Evolutionary conservation across 2,329 filamentous ascomycete genomes (phyloP).

Genomic region (Cercospora sp.): DNA sequence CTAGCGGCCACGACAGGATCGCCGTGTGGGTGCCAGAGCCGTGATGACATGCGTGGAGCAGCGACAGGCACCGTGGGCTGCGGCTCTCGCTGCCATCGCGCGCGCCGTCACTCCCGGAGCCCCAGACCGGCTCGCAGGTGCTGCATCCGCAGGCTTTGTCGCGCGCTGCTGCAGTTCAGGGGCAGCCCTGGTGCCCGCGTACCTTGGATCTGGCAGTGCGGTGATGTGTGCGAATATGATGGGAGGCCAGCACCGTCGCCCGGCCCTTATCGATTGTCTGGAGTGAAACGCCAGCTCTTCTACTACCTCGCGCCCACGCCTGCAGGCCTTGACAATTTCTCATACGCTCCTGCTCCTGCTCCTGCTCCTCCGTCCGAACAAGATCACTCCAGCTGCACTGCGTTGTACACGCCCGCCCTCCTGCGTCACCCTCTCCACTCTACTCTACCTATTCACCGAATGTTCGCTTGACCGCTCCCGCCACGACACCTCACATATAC

Average conservation of each 20-base stretch:
- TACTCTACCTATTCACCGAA: conserved; percentile 17
- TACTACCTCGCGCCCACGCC: background rate
- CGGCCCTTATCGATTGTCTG: conserved; percentile 16
- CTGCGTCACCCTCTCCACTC: conserved; percentile 18
- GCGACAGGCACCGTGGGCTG: background rate
- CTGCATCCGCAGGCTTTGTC: conserved; percentile 21
- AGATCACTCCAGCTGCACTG: background rate
- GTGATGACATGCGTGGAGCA: conserved; percentile 19
- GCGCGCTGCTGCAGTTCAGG: conserved; percentile 9
- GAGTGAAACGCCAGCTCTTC: conserved; percentile 9
- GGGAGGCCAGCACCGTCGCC: background rate
- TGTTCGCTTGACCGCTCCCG: conserved; percentile 19
- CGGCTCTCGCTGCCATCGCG: conserved; percentile 13
- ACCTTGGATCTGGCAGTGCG: conserved; percentile 17
- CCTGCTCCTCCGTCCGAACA: background rate
- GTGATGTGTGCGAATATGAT: background rate
- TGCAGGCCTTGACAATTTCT: background rate
- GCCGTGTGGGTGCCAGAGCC: background rate
- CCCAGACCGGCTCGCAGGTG: conserved; percentile 16
- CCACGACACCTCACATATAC: conserved; percentile 17
- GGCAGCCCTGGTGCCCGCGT: conserved; percentile 13
- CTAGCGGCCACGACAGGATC: conserved; percentile 14
- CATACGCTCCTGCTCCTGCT: background rate
- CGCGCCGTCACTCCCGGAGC: conserved; percentile 22
- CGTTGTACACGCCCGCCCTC: background rate